A percentile compares a stretch with the other conserved stretches of the same genome.
These are phyloP conservation scores for Lasiodiplodia hormozganensis DNA, from an alignment of 2,329 filamentous ascomycete species.

Conservation along the genomic window DNA sequence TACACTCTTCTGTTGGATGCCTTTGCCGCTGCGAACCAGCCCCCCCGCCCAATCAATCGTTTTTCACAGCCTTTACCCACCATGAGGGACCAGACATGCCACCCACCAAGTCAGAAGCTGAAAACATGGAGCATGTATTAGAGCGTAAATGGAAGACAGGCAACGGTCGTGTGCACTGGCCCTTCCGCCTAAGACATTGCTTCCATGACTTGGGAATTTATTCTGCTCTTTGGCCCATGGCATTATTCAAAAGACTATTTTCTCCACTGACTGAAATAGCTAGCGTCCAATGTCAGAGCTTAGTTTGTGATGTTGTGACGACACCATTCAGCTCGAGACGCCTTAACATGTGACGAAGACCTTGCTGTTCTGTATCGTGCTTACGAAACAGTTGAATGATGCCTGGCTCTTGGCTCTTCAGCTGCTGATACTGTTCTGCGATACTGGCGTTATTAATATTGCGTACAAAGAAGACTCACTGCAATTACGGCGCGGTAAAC, in stretches of 20 bases:
- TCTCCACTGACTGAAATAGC: background rate
- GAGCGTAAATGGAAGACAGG: background rate
- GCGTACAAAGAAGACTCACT: background rate
- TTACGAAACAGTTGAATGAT: background rate
- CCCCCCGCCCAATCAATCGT: background rate
- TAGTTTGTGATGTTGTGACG: background rate
- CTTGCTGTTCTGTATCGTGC: background rate
- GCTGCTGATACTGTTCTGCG: background rate
- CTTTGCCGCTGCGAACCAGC: background rate
- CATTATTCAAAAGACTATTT: background rate
- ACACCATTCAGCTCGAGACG: background rate
- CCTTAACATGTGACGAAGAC: background rate
- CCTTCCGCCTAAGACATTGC: background rate
- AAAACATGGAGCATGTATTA: background rate
- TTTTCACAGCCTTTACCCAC: background rate
- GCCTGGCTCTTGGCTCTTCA: background rate
- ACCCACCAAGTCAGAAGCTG: background rate
- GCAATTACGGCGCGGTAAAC: background rate
- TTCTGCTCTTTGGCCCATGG: background rate
- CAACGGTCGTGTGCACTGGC: background rate
- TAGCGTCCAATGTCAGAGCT: background rate
- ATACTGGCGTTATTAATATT: background rate
- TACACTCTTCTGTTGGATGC: background rate
- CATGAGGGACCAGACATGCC: background rate
- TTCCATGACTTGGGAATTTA: background rate